phyloP scores from a whole-genome alignment of 805 yeast species.

The Yamadazyma sp. region DNA sequence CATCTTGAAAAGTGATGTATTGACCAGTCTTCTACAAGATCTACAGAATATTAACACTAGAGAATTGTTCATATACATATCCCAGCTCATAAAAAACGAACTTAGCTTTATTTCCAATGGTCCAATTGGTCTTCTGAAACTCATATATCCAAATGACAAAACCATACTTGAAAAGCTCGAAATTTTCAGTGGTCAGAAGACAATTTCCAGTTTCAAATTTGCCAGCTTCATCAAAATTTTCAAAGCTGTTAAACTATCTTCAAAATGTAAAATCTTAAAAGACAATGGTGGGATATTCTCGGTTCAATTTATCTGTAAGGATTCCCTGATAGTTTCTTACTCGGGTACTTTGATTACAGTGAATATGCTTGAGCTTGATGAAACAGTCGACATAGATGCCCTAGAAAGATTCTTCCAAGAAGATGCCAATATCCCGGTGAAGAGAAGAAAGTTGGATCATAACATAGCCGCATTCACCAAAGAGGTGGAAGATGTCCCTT shows the following conservation, averaged over 20 bases:
- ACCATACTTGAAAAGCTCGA: constrained; percentile 60
- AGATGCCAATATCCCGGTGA: not conserved
- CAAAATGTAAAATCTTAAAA: constrained; percentile 39
- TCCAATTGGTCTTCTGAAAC: constrained; percentile 69
- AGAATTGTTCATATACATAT: constrained; percentile 32
- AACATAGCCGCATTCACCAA: not conserved
- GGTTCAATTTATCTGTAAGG: constrained; percentile 39
- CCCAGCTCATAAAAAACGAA: constrained; percentile 33
- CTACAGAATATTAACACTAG: constrained; percentile 35
- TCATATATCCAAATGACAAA: constrained; percentile 63
- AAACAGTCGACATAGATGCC: constrained; percentile 8
- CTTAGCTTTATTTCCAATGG: constrained; percentile 65
- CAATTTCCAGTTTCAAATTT: constrained; percentile 32
- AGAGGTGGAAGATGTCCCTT: constrained; percentile 14
- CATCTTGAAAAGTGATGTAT: constrained; percentile 39
- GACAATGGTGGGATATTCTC: constrained; percentile 37
- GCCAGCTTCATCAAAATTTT: constrained; percentile 32
- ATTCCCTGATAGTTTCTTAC: constrained; percentile 24
- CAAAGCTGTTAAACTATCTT: constrained; percentile 37
- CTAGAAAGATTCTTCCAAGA: constrained; percentile 11
- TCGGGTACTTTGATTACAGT: constrained; percentile 41
- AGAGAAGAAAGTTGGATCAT: constrained; percentile 6
- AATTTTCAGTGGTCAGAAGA: constrained; percentile 26
- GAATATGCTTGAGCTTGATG: constrained; percentile 36
- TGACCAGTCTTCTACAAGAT: constrained; percentile 36